Base-by-base conservation (phyloP, 2,329 filamentous ascomycete species). In the Epichloe elymi region DNA sequence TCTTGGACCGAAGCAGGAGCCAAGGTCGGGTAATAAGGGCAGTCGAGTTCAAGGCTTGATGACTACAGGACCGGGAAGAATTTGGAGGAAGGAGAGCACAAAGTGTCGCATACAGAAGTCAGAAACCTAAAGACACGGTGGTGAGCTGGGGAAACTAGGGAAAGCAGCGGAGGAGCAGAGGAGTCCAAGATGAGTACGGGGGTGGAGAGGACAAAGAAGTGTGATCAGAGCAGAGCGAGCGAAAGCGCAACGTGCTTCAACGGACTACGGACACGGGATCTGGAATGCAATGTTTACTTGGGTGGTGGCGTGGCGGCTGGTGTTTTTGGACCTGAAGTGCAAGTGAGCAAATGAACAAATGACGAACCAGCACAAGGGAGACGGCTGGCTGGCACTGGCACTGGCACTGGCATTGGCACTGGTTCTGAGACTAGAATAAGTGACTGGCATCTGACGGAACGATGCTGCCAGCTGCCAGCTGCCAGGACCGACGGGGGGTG, bases 281-380 rank as follows among this genome's bases (percentile, higher is more conserved):
- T 56, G 56, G 57, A 58, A 59, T 59, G 56, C 51, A 59, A 55
- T 53, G 50, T 55, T 56, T 50, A 48, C 53, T 33, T 48, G 45
- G 48, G 38, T 41, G 46, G 48, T 48, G 45, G 52, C 51, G 48
- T 48, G 45, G 52, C 51, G 51, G 52, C 33, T 50, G 46, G 51
- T 55, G 53, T 53, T 55, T 55, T 50, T 50, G 51, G 51, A 36
- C 33, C 39, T 47, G 30, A 46, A 8, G 48, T 39, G 26, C 51
- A 39, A 41, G 30, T 43, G 46, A 20, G 39, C 30, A 40, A 44
- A 43, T 43, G 35, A 10, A 49, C 40, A 19, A 43, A 42, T 46
- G 52, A 44, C 36, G 50, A 35, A 8, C 49, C 46, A 12, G 50
- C 30, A 36, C 48, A 53, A 54, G 53, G 51, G 49, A 54, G 55